A percentile compares a stretch with the other conserved stretches of the same genome.
phyloP scores from a whole-genome alignment of 805 yeast species.

The Kluyveromyces wickerhamii region DNA sequence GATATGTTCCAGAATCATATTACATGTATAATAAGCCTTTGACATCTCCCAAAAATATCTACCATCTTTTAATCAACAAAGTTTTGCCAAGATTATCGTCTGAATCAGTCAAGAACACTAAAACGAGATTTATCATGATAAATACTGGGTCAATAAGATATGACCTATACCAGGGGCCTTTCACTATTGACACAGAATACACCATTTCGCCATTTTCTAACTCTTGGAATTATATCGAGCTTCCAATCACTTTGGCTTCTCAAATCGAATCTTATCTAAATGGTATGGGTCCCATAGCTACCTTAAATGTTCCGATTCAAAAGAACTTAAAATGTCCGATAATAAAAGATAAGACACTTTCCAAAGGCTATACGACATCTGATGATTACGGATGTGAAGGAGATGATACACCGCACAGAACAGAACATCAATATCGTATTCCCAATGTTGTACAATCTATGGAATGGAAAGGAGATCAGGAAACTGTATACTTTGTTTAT shows the following conservation, averaged over 20 bases:
- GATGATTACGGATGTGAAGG: slow-evolving; percentile 87
- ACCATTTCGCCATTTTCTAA: slow-evolving; percentile 82
- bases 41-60: slow-evolving; percentile 48
- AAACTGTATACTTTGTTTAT: slow-evolving; percentile 60
- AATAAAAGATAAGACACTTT: slow-evolving; percentile 21
- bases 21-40: slow-evolving; percentile 61
- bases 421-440: slow-evolving; percentile 48
- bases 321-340: slow-evolving; percentile 18
- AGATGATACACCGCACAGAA: slow-evolving; percentile 69
- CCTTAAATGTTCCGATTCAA: neutral
- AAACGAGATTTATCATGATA: slow-evolving; percentile 49
- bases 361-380: slow-evolving; percentile 69
- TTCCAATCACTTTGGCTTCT: slow-evolving; percentile 53
- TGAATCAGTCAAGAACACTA: slow-evolving; percentile 21
- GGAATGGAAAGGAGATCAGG: slow-evolving; percentile 17
- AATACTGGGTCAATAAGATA: slow-evolving; percentile 88
- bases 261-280: slow-evolving; percentile 51
- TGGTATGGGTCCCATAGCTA: slow-evolving; percentile 28
- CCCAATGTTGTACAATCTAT: slow-evolving; percentile 70
- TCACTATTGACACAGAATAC: slow-evolving; percentile 69
- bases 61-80: slow-evolving; percentile 46
- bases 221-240: slow-evolving; percentile 59
- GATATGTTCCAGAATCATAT: slow-evolving; percentile 60
- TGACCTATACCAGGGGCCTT: slow-evolving; percentile 78
- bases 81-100: slow-evolving; percentile 40